Evolutionary conservation across 2,329 filamentous ascomycete species (phyloP).

Genomic region (Fusarium aywerte): DNA sequence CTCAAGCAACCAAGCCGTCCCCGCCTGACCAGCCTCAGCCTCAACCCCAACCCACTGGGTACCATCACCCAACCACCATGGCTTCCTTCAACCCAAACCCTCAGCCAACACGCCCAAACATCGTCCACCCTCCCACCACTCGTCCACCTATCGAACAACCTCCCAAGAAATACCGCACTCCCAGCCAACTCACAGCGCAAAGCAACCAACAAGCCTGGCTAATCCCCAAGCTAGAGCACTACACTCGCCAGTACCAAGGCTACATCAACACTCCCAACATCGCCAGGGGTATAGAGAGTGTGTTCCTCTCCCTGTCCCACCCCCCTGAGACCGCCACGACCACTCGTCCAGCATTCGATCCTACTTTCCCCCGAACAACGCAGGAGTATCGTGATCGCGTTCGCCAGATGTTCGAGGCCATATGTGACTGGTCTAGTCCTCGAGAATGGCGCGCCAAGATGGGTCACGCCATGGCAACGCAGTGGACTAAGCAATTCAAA

Average conservation of each 20-base stretch:
- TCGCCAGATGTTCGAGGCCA: conserved; percentile 35
- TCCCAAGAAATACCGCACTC: neutral
- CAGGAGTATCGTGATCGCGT: conserved; percentile 9
- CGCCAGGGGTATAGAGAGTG: neutral
- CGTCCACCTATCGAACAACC: neutral
- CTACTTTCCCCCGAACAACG: conserved; percentile 13
- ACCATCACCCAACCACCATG: neutral
- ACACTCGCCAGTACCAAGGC: conserved; percentile 23
- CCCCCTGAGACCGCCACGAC: neutral
- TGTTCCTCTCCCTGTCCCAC: conserved; percentile 15
- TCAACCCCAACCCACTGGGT: neutral
- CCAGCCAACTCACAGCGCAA: neutral
- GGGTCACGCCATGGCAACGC: conserved; percentile 13
- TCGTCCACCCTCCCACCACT: too few species aligned
- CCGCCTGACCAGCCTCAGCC: neutral
- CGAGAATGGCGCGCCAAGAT: conserved; percentile 39
- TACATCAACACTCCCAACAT: neutral
- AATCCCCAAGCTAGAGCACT: conserved; percentile 1
- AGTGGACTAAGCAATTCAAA: conserved; percentile 19
- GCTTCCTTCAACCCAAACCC: neutral
- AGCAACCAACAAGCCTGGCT: neutral
- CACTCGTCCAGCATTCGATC: neutral
- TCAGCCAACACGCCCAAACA: neutral
- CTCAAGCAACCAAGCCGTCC: neutral
- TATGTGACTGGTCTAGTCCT: conserved; percentile 34